Conservation (phyloP, 2,329 filamentous ascomycete genomes). For the Talaromyces islandicus region DNA sequence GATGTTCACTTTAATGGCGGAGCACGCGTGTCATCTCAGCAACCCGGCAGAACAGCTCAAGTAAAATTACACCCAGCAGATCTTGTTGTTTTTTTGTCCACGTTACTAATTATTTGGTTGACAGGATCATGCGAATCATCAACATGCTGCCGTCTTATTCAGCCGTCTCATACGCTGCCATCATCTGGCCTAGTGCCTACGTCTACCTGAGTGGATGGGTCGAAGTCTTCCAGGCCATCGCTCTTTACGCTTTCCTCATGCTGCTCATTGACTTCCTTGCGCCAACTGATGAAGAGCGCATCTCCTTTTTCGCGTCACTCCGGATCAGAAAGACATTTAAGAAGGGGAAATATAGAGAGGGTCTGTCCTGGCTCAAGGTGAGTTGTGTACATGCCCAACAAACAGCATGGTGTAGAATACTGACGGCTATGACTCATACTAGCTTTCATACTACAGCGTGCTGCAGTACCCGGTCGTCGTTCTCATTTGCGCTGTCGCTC, state of each 20-base stretch:
- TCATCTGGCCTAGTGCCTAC: background rate
- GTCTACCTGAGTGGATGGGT: background rate
- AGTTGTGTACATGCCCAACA: background rate
- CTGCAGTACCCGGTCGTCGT: background rate
- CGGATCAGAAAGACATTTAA: background rate
- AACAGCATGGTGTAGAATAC: background rate
- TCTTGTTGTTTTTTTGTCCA: background rate
- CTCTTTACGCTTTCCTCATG: background rate
- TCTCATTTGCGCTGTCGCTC: background rate
- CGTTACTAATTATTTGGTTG: background rate
- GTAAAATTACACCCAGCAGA: background rate
- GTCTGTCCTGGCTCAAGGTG: background rate
- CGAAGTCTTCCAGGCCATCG: background rate
- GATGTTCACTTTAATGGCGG: background rate
- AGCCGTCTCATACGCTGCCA: background rate
- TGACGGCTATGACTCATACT: background rate
- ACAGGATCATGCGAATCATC: conserved; percentile 1
- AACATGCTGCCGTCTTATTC: conserved; percentile 2
- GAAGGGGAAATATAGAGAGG: conserved; percentile 1
- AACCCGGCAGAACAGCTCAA: conserved; percentile 1
- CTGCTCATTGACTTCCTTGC: conserved; percentile 3
- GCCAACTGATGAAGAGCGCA: background rate
- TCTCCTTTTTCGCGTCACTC: background rate
- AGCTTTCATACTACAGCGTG: conserved; percentile 1
- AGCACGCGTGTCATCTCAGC: conserved; percentile 3